Percentiles rank a stretch among this genome's conserved stretches.
phyloP scores from a whole-genome alignment of 805 yeast species.

The Candida germanica region DNA sequence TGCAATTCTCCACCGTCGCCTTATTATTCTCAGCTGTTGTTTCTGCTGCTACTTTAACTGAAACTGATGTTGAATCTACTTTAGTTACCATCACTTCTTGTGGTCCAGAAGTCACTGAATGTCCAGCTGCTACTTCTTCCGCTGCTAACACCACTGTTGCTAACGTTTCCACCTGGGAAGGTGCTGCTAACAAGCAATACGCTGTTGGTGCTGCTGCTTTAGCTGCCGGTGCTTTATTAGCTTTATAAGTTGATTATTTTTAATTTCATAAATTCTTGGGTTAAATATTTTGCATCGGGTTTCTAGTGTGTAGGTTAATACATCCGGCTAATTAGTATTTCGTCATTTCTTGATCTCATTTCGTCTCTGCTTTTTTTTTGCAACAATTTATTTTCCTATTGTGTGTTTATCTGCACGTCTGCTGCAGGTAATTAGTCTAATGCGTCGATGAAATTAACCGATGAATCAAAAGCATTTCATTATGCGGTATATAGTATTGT shows the following conservation, averaged over 20 bases:
- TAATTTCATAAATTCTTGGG: conserved; percentile 1
- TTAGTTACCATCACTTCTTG: conserved; percentile 43
- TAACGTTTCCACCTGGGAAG: conserved; percentile 17
- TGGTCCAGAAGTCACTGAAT: conserved; percentile 39
- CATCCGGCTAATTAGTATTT: conserved; percentile 1
- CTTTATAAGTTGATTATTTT: conserved; percentile 11
- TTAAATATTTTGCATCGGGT: conserved; percentile 5
- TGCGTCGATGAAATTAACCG: conserved; percentile 26
- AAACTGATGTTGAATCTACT: conserved; percentile 29
- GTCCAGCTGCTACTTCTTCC: conserved; percentile 32
- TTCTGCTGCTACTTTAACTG: conserved; percentile 30
- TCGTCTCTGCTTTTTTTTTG: not conserved
- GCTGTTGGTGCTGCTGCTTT: conserved; percentile 22
- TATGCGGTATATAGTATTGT: conserved; percentile 57
- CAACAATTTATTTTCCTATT: not conserved
- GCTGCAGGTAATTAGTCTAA: too few relatives aligned
- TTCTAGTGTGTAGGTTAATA: conserved; percentile 6
- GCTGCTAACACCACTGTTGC: conserved; percentile 22
- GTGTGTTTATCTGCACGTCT: too few relatives aligned
- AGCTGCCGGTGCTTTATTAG: conserved; percentile 22
- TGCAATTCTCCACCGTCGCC: conserved; percentile 35
- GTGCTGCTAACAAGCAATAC: conserved; percentile 17
- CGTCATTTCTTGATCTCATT: not conserved
- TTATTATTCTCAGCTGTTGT: conserved; percentile 16
- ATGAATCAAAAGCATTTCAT: conserved; percentile 57